A percentile compares a stretch with the other conserved stretches of the same genome.
These are phyloP conservation scores for Puya raimondii DNA, from an alignment of 176 grass and related monocot genomes.

Conservation along the genomic window DNA sequence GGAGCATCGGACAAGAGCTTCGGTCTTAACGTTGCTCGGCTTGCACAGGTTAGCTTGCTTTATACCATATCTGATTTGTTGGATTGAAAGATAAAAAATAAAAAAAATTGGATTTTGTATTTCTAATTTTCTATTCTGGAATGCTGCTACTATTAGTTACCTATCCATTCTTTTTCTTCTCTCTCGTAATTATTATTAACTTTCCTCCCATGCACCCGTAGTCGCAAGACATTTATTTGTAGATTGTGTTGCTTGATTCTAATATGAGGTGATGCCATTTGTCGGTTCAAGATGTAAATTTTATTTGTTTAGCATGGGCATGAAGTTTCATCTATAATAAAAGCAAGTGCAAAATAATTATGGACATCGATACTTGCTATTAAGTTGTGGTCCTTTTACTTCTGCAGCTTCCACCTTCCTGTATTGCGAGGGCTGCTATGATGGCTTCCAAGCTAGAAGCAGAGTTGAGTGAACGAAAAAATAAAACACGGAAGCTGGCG, in stretches of 20 bases:
- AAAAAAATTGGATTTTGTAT: neutral
- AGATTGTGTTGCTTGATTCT: neutral
- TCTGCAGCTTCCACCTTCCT: slow-evolving; percentile 66
- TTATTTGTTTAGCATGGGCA: neutral
- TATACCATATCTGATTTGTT: neutral
- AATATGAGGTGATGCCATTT: neutral
- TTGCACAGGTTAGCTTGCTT: slow-evolving; percentile 71
- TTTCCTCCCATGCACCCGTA: neutral
- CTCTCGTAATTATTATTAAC: neutral
- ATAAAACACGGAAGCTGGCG: slow-evolving; percentile 11
- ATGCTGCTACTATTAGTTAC: neutral
- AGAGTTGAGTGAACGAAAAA: slow-evolving; percentile 34
- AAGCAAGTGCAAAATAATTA: neutral
- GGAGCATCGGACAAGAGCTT: slow-evolving; percentile 95
- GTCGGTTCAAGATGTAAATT: neutral
- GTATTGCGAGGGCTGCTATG: slow-evolving; percentile 51
- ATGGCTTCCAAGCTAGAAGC: slow-evolving; percentile 76
- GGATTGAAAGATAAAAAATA: neutral
- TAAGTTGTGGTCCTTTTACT: slow-evolving; percentile 4
- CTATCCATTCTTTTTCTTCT: neutral
- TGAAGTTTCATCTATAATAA: neutral
- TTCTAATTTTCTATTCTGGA: slow-evolving; percentile 3
- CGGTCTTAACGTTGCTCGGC: slow-evolving; percentile 81
- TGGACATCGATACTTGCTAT: neutral
- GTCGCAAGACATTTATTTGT: neutral